Base-by-base conservation (phyloP, 345 rosid species). In the Streptanthus diversifolius region DNA sequence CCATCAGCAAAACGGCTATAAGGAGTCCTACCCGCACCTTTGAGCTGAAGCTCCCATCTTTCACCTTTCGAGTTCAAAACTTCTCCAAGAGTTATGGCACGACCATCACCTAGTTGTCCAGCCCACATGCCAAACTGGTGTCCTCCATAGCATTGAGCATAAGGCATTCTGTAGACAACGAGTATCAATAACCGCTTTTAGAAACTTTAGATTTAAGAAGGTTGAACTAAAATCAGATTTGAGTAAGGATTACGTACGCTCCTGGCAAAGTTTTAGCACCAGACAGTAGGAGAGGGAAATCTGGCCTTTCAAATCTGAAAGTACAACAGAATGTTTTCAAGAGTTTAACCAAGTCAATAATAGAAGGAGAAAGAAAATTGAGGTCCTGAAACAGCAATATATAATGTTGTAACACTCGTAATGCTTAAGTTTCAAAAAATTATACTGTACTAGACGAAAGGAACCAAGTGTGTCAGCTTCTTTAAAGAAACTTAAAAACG, bases 41-140 rank as follows among this genome's bases (percentile, higher is more conserved):
- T 95, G 58, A 92, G 98, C 82, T 95, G 98, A 81, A 92, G 83
- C 56, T 95, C 99, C 99, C 98, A 95, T 77, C 98, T 87, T 82
- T 92, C 88, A 22, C 81, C 79, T 80, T 82, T 88, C n/a, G 87
- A 87, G 81, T 86, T 92, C 44, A 92, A 67, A 84, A 88, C 72
- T 79, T 90, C 97, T 39, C 99, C 99, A 0, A 95, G 85, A 7
- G 97, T 87, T 52, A 95, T 90, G 74, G 98, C 99, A 70, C 99
- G 87, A 25, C 99, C 99, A 79, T 95, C 99, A 76, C 99, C 99
- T 43, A 95, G 82, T 79, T 95, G 99, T 80, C 98, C 98, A 58
- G 98, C 99, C 99, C 98, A 95, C 83, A 74, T 86, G 59, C 99
- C 97, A 83, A 95, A 95, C 68, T 91, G 98, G 80, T 95, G 97